Evolutionary conservation across 225 moss, liverwort and hornwort genomes (phyloP), one percentile per base, ranked within the genome.

Genomic region (Pleurozium schreberi): DNA sequence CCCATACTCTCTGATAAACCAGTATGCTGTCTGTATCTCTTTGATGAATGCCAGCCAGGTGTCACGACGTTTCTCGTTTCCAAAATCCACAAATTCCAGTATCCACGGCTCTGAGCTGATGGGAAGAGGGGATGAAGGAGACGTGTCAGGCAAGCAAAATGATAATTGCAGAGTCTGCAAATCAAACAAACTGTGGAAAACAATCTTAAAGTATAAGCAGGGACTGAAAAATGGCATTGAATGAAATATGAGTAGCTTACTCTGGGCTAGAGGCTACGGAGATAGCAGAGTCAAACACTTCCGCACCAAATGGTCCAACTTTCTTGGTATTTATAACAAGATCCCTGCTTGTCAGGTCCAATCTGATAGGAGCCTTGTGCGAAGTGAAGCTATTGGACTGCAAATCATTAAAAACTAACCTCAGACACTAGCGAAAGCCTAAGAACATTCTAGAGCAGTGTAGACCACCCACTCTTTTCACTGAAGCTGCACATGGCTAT

Each of bases 291-390:
- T 99, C 96, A 82, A 99, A 99, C 22, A 97, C 79, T 91, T 94
- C 96, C 67, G 94, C 90, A 80, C 99, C 99, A 79, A 99, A 97
- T 40, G 99, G 99, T 82, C 99, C 99, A 93, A 99, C 96, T 92
- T 93, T 97, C 88, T 86, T 99, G 36, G 76, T 89, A 75, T 85
- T 85, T 17, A 95, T 62, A n/a, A 85, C 90, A 64, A 84, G 43
- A 82, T 91, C 92, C 59, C 83, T 86, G 45, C 88, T 83, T 63
- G 94, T 90, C 60, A 99, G 76, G 88, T 97, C 96, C 90, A 99
- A 61, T 88, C 92, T 94, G 55, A 95, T 82, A 43, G 99, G 95
- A 87, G 96, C 95, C 88, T 95, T 90, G 89, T 99, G 94, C 18
- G 93, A 91, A 74, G 96, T 96, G 16, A 97, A 74, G 67, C 95